Conservation (phyloP, 2,329 filamentous ascomycete genomes). For the Dactylellina parvicollis region DNA sequence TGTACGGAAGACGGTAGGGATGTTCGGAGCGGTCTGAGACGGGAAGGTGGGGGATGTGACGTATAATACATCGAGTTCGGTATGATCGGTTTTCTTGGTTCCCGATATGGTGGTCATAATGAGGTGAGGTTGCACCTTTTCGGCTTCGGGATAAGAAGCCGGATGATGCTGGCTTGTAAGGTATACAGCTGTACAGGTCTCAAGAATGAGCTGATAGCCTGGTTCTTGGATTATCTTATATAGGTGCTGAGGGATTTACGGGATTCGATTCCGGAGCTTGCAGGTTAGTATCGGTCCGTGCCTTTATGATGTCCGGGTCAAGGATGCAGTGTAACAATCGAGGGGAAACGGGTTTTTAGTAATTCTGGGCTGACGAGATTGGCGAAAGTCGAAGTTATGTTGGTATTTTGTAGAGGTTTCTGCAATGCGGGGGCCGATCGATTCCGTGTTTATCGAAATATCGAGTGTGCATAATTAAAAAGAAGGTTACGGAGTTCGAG, state of each 20-base stretch:
- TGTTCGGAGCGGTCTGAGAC: conserved; percentile 1
- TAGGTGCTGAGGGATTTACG: background rate
- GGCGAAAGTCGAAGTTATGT: conserved; percentile 19
- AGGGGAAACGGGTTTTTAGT: background rate
- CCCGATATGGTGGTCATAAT: background rate
- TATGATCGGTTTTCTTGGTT: background rate
- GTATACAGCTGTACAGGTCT: background rate
- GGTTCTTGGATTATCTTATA: background rate
- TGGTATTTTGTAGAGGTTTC: background rate
- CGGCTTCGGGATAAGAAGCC: background rate
- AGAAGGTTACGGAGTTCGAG: too few species aligned
- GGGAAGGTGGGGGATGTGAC: background rate
- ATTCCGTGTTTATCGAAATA: conserved; percentile 11
- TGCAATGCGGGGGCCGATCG: background rate
- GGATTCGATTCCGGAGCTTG: background rate
- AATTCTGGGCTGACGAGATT: conserved; percentile 3
- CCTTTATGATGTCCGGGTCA: background rate
- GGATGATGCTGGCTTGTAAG: background rate
- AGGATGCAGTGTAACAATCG: conserved; percentile 22
- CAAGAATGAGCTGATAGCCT: too few species aligned
- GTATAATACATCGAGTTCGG: background rate
- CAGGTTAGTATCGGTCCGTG: background rate
- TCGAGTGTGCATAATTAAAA: background rate
- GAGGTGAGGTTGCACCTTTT: background rate
- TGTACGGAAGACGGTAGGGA: background rate